Evolutionary conservation across 306 rosid genomes (phyloP), one percentile per base, ranked within the genome.

Genomic region (Quercus ilex): DNA sequence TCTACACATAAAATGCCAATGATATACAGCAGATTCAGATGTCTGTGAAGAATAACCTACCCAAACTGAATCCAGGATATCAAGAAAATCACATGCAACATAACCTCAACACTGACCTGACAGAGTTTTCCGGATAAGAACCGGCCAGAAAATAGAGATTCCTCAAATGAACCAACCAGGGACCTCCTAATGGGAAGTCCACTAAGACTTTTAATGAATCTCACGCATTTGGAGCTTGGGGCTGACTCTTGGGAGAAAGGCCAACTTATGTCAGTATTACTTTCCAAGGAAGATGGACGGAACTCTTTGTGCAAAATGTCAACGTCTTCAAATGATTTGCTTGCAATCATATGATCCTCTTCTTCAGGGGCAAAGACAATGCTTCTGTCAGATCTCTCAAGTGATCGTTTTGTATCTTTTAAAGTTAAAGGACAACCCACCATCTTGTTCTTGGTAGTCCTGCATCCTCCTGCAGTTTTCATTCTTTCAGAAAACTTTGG

Each of bases 161-260:
- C 99, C 87, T 93, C 99, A 75, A 96, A 96, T 6, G 99, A 96
- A 81, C 99, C 99, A 84, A 96, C 97, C 79, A 96, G 89, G 17
- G 99, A 96, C 86, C 99, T 93, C 83, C 97, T 84, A 15, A 91
- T 85, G 0, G 97, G 82, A 75, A 81, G 91, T 74, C 97, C 98
- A 86, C 98, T 93, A 83, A 91, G 84, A 86, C 96, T 92, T 90
- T 93, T 86, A 79, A 84, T 79, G 71, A 89, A 89, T 79, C 93
- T 89, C 80, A 49, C 56, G 62, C 87, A 80, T 52, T 81, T 88
- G 62, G 93, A 71, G 31, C 78, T 55, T 38, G 88, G 90, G 26
- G 77, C 83, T 41, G 88, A 82, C 74, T 87, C 94, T 59, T 77
- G 91, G 69, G 88, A 82, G 51, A 80, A 64, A 62, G 85, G 77